A percentile compares a stretch with the other conserved stretches of the same genome.
These are phyloP conservation scores for Acanthochlamys bracteata DNA, from an alignment of 106 monocot genomes.

Conservation along the genomic window DNA sequence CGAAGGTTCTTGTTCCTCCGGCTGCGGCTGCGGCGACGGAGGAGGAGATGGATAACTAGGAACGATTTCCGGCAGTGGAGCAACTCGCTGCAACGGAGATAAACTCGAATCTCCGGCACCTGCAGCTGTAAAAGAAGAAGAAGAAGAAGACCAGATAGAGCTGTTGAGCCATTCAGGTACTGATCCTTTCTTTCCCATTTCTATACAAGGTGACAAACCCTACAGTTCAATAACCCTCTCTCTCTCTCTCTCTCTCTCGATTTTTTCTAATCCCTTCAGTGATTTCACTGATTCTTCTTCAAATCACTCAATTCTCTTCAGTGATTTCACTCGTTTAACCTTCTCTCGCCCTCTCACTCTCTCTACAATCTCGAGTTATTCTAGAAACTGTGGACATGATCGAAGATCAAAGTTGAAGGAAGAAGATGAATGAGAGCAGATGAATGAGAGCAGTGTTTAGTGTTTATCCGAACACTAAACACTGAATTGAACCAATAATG, in stretches of 20 bases:
- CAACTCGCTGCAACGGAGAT: constrained; percentile 10
- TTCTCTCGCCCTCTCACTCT: no score
- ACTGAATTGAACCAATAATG: no score
- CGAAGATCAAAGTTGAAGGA: no score
- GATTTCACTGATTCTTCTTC: not conserved
- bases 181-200: constrained; percentile 54
- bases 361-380: no score
- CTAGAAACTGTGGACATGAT: no score
- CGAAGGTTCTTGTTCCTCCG: not conserved
- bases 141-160: constrained; percentile 53
- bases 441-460: no score
- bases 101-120: not conserved
- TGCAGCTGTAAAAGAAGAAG: constrained; percentile 1
- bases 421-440: no score
- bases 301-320: not conserved
- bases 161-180: constrained; percentile 74
- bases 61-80: constrained; percentile 2
- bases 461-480: no score
- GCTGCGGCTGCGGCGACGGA: constrained; percentile 20
- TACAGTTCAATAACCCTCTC: not conserved
- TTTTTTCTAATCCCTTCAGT: not conserved
- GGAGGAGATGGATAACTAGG: constrained; percentile 8
- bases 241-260: constrained; percentile 2
- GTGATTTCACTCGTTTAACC: no score
- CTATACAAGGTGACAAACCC: not conserved